A percentile compares a stretch with the other conserved stretches of the same genome.
Evolutionary conservation across 2,329 filamentous ascomycete genomes (phyloP).

Genomic region (Arthrobotrys pseudoclavata): DNA sequence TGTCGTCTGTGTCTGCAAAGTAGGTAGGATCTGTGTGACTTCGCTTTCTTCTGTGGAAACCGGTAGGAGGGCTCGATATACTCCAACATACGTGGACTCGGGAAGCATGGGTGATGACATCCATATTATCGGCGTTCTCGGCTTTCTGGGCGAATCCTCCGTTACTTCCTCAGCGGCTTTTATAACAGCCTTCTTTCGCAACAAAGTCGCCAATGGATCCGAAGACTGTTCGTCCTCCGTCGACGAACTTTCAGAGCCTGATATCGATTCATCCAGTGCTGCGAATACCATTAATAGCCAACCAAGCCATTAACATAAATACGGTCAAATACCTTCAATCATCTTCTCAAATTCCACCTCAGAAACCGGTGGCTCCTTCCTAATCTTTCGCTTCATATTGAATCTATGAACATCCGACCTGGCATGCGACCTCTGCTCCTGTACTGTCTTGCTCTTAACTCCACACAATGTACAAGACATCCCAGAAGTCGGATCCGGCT

Average conservation of each 20-base stretch:
- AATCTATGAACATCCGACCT: conserved; percentile 93
- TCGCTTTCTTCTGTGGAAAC: conserved; percentile 76
- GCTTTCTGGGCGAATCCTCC: conserved; percentile 69
- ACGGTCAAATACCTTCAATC: conserved; percentile 73
- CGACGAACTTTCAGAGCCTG: conserved; percentile 80
- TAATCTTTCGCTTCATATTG: conserved; percentile 91
- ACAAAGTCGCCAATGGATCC: conserved; percentile 62
- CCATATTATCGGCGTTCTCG: conserved; percentile 85
- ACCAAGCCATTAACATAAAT: neutral
- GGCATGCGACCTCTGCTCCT: conserved; percentile 86
- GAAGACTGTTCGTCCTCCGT: conserved; percentile 75
- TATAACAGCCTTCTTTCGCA: conserved; percentile 77
- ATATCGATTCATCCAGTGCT: conserved; percentile 89
- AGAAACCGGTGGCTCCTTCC: conserved; percentile 78
- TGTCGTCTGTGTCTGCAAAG: conserved; percentile 69
- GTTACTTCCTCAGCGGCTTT: conserved; percentile 70
- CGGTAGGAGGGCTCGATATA: conserved; percentile 87
- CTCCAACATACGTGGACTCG: conserved; percentile 81
- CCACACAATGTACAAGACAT: conserved; percentile 86
- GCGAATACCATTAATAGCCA: conserved; percentile 47
- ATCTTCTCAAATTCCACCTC: conserved; percentile 90
- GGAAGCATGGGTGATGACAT: conserved; percentile 82
- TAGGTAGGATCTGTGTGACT: conserved; percentile 77
- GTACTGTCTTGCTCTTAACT: conserved; percentile 77
- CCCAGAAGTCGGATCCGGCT: conserved; percentile 67